A percentile compares a stretch with the other conserved stretches of the same genome.
phyloP scores from a whole-genome alignment of 345 rosid species.

The Aquilaria sinensis region DNA sequence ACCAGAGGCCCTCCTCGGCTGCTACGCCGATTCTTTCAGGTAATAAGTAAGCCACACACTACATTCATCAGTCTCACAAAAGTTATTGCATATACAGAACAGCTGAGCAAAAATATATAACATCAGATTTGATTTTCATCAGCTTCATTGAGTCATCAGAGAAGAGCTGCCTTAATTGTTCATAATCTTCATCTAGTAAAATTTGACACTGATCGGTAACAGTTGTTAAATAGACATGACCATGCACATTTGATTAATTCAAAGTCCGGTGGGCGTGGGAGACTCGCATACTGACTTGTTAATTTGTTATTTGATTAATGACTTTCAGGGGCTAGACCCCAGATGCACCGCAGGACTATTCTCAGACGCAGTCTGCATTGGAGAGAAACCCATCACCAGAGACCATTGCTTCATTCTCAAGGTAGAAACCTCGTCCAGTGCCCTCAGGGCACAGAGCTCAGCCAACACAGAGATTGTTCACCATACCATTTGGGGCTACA shows the following conservation, averaged over 20 bases:
- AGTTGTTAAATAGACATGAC: too few relatives aligned
- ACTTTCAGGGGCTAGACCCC: slow-evolving; percentile 73
- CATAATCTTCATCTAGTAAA: too few relatives aligned
- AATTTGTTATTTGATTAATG: background rate
- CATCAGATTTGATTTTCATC: too few relatives aligned
- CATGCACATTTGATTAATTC: too few relatives aligned
- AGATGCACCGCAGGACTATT: slow-evolving; percentile 72
- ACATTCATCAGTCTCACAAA: too few relatives aligned
- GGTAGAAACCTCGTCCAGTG: slow-evolving; percentile 43
- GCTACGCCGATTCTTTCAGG: slow-evolving; percentile 90
- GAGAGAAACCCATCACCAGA: slow-evolving; percentile 41
- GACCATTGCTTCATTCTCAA: slow-evolving; percentile 80
- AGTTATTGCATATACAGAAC: too few relatives aligned
- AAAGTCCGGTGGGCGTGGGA: too few relatives aligned
- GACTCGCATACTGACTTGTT: too few relatives aligned
- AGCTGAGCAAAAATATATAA: too few relatives aligned
- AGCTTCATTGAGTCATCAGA: too few relatives aligned
- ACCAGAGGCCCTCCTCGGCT: slow-evolving; percentile 83
- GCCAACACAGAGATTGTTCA: slow-evolving; percentile 64
- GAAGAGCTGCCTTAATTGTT: too few relatives aligned
- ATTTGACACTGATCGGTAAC: too few relatives aligned
- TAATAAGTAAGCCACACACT: slow-evolving; percentile 3
- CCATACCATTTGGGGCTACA: slow-evolving; percentile 88
- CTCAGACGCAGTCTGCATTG: slow-evolving; percentile 62
- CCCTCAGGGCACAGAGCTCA: slow-evolving; percentile 61